Conservation (phyloP, 2,329 filamentous ascomycete species). For the Microcyclosporella mali region DNA sequence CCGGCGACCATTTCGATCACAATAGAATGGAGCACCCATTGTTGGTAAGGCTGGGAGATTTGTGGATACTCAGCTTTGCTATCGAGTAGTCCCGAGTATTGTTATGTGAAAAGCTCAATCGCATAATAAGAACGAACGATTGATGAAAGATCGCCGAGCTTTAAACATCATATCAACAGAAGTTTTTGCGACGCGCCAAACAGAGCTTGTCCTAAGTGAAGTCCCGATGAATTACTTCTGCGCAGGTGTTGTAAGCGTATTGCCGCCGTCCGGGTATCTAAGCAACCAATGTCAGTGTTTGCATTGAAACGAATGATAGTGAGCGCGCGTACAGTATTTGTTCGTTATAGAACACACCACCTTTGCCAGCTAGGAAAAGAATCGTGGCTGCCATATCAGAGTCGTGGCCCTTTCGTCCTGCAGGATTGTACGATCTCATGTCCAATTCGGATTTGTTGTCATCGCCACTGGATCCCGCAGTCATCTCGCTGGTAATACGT, state of each 20-base stretch:
- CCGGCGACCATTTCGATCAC: too few relatives aligned
- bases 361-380: constrained; percentile 46
- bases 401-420: constrained; percentile 40
- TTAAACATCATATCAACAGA: neutral
- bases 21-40: too few relatives aligned
- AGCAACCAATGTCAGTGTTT: constrained; percentile 2
- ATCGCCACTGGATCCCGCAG: constrained; percentile 39
- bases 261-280: constrained; percentile 3
- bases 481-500: constrained; percentile 38
- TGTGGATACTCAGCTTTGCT: neutral
- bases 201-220: neutral
- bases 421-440: constrained; percentile 39
- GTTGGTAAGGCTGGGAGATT: neutral
- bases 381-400: constrained; percentile 48
- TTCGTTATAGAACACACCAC: constrained; percentile 49
- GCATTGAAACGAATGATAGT: neutral
- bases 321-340: constrained; percentile 48
- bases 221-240: neutral
- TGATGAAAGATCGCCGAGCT: neutral
- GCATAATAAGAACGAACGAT: neutral
- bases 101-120: neutral
- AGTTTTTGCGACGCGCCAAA: too few relatives aligned
- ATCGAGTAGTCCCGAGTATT: neutral
- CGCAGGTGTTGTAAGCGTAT: constrained; percentile 10
- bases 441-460: constrained; percentile 44